Percentiles rank a stretch among this genome's conserved stretches.
These are phyloP conservation scores for Colletotrichum sidae DNA, from an alignment of 2,329 filamentous ascomycete species.

Conservation along the genomic window DNA sequence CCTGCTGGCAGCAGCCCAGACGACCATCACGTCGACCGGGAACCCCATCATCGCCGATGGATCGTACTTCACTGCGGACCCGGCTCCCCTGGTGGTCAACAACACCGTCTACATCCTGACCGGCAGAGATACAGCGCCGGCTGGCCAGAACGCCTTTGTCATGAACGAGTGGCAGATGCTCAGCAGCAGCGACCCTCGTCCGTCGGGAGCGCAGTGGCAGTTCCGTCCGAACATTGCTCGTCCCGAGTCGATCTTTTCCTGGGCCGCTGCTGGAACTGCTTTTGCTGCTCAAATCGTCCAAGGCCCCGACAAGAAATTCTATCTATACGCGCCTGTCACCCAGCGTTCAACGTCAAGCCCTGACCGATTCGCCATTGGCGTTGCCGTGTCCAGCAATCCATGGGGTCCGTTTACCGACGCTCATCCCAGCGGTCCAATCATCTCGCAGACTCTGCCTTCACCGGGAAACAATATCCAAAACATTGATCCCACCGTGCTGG, in stretches of 20 bases:
- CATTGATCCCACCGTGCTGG: constrained; percentile 52
- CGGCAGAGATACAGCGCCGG: constrained; percentile 47
- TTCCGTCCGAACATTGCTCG: constrained; percentile 45
- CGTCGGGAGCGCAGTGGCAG: constrained; percentile 47
- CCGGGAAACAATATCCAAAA: constrained; percentile 51
- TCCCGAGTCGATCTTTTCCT: constrained; percentile 48
- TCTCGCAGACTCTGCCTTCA: constrained; percentile 47
- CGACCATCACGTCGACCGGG: constrained; percentile 44
- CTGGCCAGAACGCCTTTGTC: constrained; percentile 46
- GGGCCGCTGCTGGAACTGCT: constrained; percentile 48
- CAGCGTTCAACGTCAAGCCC: constrained; percentile 42
- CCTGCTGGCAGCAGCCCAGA: constrained; percentile 28
- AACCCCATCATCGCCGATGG: constrained; percentile 52
- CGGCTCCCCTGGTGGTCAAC: constrained; percentile 50
- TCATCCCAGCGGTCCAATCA: constrained; percentile 48
- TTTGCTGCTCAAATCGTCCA: constrained; percentile 51
- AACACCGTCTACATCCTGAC: constrained; percentile 51
- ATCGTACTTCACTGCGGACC: constrained; percentile 52
- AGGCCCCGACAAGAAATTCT: constrained; percentile 48
- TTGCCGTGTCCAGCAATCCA: constrained; percentile 48
- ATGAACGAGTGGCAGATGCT: constrained; percentile 53
- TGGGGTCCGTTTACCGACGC: constrained; percentile 50
- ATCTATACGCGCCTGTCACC: constrained; percentile 50
- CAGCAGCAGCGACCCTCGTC: constrained; percentile 42
- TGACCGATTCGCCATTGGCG: constrained; percentile 52